These are phyloP conservation scores for Paramecium tetraurelia DNA, from an alignment of 73 alveolate species.

Conservation along the genomic window DNA sequence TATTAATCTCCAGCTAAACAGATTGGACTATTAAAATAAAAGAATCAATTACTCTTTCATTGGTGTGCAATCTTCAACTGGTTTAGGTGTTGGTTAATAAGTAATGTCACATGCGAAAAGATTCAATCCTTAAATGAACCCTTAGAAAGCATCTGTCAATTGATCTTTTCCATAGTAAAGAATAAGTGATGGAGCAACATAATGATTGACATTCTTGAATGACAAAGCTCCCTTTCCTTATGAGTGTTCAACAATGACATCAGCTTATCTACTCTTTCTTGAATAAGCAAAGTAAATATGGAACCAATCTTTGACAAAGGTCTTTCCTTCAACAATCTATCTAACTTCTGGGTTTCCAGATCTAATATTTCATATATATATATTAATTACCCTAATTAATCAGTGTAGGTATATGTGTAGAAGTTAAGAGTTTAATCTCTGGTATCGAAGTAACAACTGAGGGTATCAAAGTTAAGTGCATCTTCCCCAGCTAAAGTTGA, in stretches of 20 bases:
- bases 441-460: background rate
- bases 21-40: background rate
- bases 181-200: background rate
- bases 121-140: background rate
- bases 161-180: constrained; percentile 26
- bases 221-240: constrained; percentile 27
- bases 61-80: constrained; percentile 14
- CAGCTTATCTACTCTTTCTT: constrained; percentile 5
- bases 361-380: background rate
- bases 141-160: background rate
- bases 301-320: constrained; percentile 33
- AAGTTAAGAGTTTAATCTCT: constrained; percentile 34
- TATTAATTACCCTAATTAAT: background rate
- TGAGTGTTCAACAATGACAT: constrained; percentile 23
- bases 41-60: background rate
- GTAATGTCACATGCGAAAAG: background rate
- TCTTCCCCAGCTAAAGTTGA: background rate
- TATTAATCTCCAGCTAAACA: constrained; percentile 27
- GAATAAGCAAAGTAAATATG: constrained; percentile 36
- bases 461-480: background rate
- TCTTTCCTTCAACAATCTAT: constrained; percentile 25
- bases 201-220: constrained; percentile 35
- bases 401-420: constrained; percentile 7
- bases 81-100: constrained; percentile 40
- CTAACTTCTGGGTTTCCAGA: constrained; percentile 35